A percentile compares a stretch with the other conserved stretches of the same genome.
Conservation (phyloP, 306 rosid species). For the Rosa rugosa region DNA sequence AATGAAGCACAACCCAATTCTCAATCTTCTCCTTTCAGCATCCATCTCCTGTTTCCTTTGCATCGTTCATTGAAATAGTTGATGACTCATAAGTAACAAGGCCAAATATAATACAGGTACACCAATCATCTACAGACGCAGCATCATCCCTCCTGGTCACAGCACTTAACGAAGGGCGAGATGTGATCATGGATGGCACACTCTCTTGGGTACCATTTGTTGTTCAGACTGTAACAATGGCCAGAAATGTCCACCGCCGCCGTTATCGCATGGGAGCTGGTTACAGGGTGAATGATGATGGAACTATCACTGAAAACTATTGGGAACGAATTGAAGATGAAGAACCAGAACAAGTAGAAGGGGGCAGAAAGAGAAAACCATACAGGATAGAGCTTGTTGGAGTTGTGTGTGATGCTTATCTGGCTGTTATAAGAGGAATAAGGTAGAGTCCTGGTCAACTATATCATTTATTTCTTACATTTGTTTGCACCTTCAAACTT, state of each 20-base stretch:
- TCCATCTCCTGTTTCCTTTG: not conserved
- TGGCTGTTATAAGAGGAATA: slow-evolving; percentile 85
- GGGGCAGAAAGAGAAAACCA: slow-evolving; percentile 73
- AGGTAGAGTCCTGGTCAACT: slow-evolving; percentile 43
- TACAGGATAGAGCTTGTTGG: slow-evolving; percentile 97
- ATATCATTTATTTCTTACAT: slow-evolving; percentile 5
- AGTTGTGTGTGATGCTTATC: slow-evolving; percentile 93
- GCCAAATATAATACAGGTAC: slow-evolving; percentile 59
- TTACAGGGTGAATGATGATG: slow-evolving; percentile 60
- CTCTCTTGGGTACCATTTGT: slow-evolving; percentile 96
- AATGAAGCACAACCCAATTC: not conserved
- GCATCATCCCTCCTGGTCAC: slow-evolving; percentile 95
- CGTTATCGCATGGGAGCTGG: slow-evolving; percentile 95
- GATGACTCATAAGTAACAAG: not conserved
- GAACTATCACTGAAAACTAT: slow-evolving; percentile 65
- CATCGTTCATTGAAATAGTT: not conserved
- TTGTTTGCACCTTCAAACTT: slow-evolving; percentile 1
- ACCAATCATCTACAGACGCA: slow-evolving; percentile 95
- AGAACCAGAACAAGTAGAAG: slow-evolving; percentile 66
- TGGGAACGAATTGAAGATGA: slow-evolving; percentile 75
- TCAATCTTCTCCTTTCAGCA: not conserved
- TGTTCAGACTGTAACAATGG: slow-evolving; percentile 93
- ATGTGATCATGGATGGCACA: slow-evolving; percentile 97
- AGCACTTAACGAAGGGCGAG: slow-evolving; percentile 89
- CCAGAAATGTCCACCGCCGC: slow-evolving; percentile 89